These are phyloP conservation scores for Stemphylium lycopersici DNA, from an alignment of 2,329 filamentous ascomycete genomes.

Conservation along the genomic window DNA sequence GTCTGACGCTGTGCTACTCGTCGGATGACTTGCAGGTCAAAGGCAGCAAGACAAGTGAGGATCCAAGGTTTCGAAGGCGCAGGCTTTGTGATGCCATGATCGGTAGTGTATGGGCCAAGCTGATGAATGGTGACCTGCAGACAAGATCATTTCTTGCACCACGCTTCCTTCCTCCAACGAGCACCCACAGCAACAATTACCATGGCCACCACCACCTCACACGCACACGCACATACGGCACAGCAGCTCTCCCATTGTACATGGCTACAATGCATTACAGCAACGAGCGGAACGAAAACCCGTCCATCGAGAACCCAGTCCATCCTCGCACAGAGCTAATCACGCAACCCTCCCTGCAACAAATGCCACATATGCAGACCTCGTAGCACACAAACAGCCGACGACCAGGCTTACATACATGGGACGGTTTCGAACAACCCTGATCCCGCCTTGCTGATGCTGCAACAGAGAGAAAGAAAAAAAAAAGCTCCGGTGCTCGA, in stretches of 20 bases:
- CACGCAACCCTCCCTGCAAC: constrained; percentile 11
- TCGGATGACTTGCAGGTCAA: constrained; percentile 7
- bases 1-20: constrained; percentile 10
- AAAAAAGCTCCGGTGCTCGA: constrained; percentile 13
- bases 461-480: constrained; percentile 17
- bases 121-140: not conserved
- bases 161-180: constrained; percentile 2
- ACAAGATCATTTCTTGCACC: constrained; percentile 2
- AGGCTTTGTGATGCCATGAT: not conserved
- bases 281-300: not conserved
- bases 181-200: constrained; percentile 1
- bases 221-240: constrained; percentile 1
- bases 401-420: constrained; percentile 8
- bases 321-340: constrained; percentile 6
- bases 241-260: not conserved
- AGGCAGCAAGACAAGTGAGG: constrained; percentile 1
- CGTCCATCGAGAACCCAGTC: not conserved
- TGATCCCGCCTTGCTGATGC: constrained; percentile 36
- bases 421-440: constrained; percentile 4
- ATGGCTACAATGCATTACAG: not conserved
- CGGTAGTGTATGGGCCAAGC: not conserved
- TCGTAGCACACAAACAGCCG: constrained; percentile 7
- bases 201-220: not conserved
- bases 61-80: not conserved
- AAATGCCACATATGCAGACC: constrained; percentile 2